Percentiles rank a stretch among this genome's conserved stretches.
These are phyloP conservation scores for Nakazawaea pomicola DNA, from an alignment of 805 yeast species.

Conservation along the genomic window DNA sequence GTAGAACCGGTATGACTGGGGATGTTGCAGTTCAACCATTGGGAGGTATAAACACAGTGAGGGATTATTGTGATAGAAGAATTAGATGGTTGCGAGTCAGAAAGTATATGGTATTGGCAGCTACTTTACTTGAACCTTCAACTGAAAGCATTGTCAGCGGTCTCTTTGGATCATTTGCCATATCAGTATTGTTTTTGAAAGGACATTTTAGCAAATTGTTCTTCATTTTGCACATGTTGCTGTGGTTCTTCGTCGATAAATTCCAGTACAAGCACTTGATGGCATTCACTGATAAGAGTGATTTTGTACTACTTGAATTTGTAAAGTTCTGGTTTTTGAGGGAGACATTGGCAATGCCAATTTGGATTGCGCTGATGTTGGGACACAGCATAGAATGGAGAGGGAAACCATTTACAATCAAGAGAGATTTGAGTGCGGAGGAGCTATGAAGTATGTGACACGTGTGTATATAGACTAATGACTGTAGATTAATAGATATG, in stretches of 20 bases:
- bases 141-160: constrained; percentile 76
- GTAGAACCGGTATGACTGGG: constrained; percentile 72
- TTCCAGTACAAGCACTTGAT: constrained; percentile 46
- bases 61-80: constrained; percentile 62
- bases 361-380: constrained; percentile 76
- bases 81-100: constrained; percentile 84
- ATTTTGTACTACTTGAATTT: constrained; percentile 15
- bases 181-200: constrained; percentile 39
- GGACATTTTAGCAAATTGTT: constrained; percentile 29
- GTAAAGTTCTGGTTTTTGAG: constrained; percentile 58
- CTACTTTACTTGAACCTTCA: constrained; percentile 81
- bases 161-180: constrained; percentile 55
- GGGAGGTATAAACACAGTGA: constrained; percentile 31
- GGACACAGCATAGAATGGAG: constrained; percentile 81
- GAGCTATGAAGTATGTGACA: constrained; percentile 38
- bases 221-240: constrained; percentile 45
- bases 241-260: constrained; percentile 67
- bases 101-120: constrained; percentile 80
- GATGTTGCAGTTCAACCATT: constrained; percentile 79
- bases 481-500: too few relatives aligned
- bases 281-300: constrained; percentile 12
- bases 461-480: too few relatives aligned
- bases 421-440: constrained; percentile 73
- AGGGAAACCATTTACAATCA: constrained; percentile 68
- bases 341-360: constrained; percentile 73